Percentiles rank a stretch among this genome's conserved stretches.
These are phyloP conservation scores for Phytophthora melonis DNA, from an alignment of 352 stramenopile genomes.

Conservation along the genomic window DNA sequence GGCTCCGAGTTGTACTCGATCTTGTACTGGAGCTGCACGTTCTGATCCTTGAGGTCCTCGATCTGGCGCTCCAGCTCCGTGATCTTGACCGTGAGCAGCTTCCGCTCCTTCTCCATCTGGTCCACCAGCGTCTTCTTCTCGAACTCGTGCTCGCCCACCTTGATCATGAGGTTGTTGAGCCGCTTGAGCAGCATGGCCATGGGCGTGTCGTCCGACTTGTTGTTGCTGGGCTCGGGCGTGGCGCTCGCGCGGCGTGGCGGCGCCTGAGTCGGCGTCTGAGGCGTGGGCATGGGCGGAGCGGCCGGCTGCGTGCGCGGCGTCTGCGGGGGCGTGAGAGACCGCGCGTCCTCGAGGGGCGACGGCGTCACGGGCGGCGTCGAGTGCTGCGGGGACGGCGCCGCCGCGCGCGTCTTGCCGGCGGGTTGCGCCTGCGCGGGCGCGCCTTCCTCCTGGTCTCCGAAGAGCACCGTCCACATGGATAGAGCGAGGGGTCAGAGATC, in stretches of 20 bases:
- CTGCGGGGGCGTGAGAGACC: not conserved
- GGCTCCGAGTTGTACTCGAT: constrained; percentile 84
- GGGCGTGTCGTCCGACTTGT: constrained; percentile 44
- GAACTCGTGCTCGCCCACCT: constrained; percentile 87
- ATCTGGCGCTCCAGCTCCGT: constrained; percentile 61
- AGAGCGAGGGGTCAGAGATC: not conserved
- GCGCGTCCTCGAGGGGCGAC: constrained; percentile 30
- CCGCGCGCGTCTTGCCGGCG: constrained; percentile 12
- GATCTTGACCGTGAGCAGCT: constrained; percentile 52
- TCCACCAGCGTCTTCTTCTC: constrained; percentile 89
- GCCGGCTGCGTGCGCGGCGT: constrained; percentile 41
- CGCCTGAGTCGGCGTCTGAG: not conserved
- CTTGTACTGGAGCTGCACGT: constrained; percentile 88
- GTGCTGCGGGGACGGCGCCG: constrained; percentile 31
- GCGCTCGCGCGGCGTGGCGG: too few relatives aligned
- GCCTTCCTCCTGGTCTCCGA: constrained; percentile 56
- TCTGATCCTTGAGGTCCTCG: constrained; percentile 82
- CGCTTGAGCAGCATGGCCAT: constrained; percentile 84
- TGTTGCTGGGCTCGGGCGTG: not conserved
- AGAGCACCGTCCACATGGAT: constrained; percentile 68
- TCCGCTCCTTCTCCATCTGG: constrained; percentile 84
- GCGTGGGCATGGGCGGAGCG: constrained; percentile 30
- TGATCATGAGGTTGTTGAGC: constrained; percentile 87
- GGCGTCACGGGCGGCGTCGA: constrained; percentile 47
- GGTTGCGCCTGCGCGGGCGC: constrained; percentile 13